Percentiles rank a stretch among this genome's conserved stretches.
These are phyloP conservation scores for Aspergillus sp. DNA, from an alignment of 2,329 filamentous ascomycete species.

Conservation along the genomic window DNA sequence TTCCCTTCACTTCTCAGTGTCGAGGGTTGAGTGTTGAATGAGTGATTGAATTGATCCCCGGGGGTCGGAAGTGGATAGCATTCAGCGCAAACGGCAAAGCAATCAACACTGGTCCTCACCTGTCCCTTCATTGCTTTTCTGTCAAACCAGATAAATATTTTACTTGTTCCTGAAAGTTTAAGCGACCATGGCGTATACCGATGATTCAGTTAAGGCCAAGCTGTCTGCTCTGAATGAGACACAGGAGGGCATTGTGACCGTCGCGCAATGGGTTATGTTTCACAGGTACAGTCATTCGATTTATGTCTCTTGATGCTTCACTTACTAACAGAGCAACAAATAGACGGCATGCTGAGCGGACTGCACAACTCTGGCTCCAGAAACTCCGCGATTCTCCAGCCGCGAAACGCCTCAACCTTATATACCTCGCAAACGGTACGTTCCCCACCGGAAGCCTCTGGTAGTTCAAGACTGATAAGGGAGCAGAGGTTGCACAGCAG, in stretches of 20 bases:
- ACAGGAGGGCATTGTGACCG: constrained; percentile 93
- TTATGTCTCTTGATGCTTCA: neutral
- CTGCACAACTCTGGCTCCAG: constrained; percentile 87
- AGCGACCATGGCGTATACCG: constrained; percentile 79
- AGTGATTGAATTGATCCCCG: neutral
- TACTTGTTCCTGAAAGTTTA: neutral
- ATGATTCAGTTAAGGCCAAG: constrained; percentile 93
- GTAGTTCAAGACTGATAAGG: constrained; percentile 20
- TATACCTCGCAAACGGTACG: constrained; percentile 93
- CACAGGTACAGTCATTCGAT: constrained; percentile 65
- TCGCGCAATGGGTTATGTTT: constrained; percentile 99
- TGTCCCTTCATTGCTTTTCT: neutral
- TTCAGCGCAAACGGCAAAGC: constrained; percentile 2
- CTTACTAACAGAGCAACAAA: constrained; percentile 19
- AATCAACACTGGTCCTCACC: neutral
- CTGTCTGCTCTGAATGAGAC: constrained; percentile 94
- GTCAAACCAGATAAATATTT: neutral
- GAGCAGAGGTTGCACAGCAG: constrained; percentile 87
- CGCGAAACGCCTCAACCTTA: constrained; percentile 80
- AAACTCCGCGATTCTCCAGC: constrained; percentile 83
- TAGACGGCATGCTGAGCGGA: constrained; percentile 88
- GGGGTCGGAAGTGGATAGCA: neutral
- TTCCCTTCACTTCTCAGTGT: neutral
- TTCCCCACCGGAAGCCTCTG: neutral
- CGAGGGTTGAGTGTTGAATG: neutral